A percentile compares a stretch with the other conserved stretches of the same genome.
These are phyloP conservation scores for Pseudozyma thailandica DNA, from an alignment of 1,284 basidiomycete genomes.

Conservation along the genomic window DNA sequence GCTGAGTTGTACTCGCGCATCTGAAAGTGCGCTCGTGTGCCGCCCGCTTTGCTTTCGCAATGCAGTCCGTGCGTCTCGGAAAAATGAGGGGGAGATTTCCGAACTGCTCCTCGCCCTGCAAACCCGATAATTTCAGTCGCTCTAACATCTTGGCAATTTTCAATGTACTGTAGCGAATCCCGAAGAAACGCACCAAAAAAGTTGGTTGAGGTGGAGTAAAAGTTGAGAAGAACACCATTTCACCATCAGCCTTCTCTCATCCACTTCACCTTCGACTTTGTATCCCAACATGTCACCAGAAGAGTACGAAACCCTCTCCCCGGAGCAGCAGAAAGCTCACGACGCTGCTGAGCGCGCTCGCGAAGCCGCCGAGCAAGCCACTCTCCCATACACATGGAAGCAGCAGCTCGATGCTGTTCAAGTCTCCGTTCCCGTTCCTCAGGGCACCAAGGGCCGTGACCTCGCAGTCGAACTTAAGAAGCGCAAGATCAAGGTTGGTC, in stretches of 20 bases:
- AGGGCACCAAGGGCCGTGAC: constrained; percentile 84
- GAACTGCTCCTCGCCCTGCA: constrained; percentile 5
- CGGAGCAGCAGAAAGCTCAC: constrained; percentile 78
- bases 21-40: constrained; percentile 18
- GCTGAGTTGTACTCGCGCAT: background rate
- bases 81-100: constrained; percentile 23
- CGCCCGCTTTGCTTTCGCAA: constrained; percentile 9
- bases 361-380: constrained; percentile 83
- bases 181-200: constrained; percentile 11
- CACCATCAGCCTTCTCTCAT: background rate
- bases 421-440: constrained; percentile 82
- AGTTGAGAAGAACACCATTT: background rate
- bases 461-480: constrained; percentile 81
- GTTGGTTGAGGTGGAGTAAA: background rate
- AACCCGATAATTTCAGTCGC: background rate
- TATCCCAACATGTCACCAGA: constrained; percentile 76
- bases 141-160: background rate
- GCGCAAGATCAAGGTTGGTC: constrained; percentile 81
- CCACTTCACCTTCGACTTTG: background rate
- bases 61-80: constrained; percentile 30
- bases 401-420: constrained; percentile 91
- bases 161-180: background rate
- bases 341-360: constrained; percentile 78
- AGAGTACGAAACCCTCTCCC: constrained; percentile 80
- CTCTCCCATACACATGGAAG: constrained; percentile 89